Evolutionary conservation across 768 basidiomycete species (phyloP).

Genomic region (Grammothele lineata): DNA sequence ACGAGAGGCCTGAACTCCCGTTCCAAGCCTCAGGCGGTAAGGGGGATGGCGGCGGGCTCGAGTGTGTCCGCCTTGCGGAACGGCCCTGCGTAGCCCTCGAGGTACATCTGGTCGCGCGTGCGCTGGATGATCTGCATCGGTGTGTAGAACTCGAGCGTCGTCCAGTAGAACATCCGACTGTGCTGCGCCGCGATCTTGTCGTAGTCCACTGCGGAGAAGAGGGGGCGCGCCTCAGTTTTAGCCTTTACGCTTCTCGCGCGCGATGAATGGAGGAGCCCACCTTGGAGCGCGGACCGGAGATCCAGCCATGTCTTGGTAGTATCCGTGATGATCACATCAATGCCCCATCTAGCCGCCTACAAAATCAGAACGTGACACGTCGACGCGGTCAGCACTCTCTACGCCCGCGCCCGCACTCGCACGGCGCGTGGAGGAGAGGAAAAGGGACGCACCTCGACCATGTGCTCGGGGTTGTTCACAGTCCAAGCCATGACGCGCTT

Average conservation of each 20-base stretch:
- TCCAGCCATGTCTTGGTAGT: constrained; percentile 36
- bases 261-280: constrained; percentile 1
- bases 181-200: constrained; percentile 59
- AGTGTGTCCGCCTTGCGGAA: constrained; percentile 13
- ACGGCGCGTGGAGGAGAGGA: background rate
- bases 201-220: constrained; percentile 49
- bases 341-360: constrained; percentile 59
- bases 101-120: constrained; percentile 8
- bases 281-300: constrained; percentile 30
- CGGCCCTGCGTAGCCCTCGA: constrained; percentile 17
- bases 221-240: background rate
- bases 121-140: constrained; percentile 32
- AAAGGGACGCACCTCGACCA: constrained; percentile 70
- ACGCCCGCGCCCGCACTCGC: too few species aligned
- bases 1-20: too few species aligned
- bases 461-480: constrained; percentile 83
- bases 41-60: background rate
- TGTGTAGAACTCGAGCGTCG: constrained; percentile 54
- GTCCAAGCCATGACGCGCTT: constrained; percentile 96
- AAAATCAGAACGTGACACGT: too few species aligned
- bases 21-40: too few species aligned
- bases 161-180: constrained; percentile 73
- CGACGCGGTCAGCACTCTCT: constrained; percentile 12
- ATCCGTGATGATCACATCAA: constrained; percentile 45
- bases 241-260: background rate